A percentile compares a stretch with the other conserved stretches of the same genome.
Conservation (phyloP, 2,329 filamentous ascomycete species). For the Fusarium mangiferae region DNA sequence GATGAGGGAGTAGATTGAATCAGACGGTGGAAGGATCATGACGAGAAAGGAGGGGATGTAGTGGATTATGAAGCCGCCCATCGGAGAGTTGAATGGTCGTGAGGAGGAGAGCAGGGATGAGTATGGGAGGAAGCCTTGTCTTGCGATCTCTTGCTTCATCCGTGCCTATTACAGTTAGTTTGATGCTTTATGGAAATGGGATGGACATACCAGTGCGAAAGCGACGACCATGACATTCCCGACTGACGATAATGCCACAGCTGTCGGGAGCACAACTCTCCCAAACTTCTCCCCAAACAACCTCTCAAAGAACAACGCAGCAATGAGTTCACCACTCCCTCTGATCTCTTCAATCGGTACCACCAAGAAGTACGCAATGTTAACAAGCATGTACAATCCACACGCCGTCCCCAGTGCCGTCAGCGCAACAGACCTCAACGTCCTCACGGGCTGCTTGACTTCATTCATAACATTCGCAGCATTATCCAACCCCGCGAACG, state of each 20-base stretch:
- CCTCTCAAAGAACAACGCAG: slow-evolving; percentile 73
- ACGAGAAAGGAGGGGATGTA: slow-evolving; percentile 75
- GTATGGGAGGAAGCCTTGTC: slow-evolving; percentile 76
- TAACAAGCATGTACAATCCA: slow-evolving; percentile 73
- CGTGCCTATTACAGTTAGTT: slow-evolving; percentile 61
- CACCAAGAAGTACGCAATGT: slow-evolving; percentile 71
- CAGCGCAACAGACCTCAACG: slow-evolving; percentile 70
- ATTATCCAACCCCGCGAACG: slow-evolving; percentile 73
- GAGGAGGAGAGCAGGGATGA: slow-evolving; percentile 70
- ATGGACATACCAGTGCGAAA: slow-evolving; percentile 66
- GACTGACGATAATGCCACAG: slow-evolving; percentile 73
- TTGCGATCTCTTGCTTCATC: slow-evolving; percentile 77
- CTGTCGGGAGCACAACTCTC: slow-evolving; percentile 66
- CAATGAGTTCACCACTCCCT: slow-evolving; percentile 73
- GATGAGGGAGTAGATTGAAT: slow-evolving; percentile 77
- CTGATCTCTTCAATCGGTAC: slow-evolving; percentile 75
- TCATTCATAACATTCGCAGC: slow-evolving; percentile 78
- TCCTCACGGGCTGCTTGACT: slow-evolving; percentile 73
- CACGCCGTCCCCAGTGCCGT: slow-evolving; percentile 70
- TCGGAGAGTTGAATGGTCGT: slow-evolving; percentile 72
- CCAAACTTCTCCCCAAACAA: slow-evolving; percentile 70
- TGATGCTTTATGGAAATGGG: background rate
- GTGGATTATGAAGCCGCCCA: slow-evolving; percentile 75
- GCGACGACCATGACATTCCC: slow-evolving; percentile 80
- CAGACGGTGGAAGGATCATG: slow-evolving; percentile 71